Conservation (phyloP, 305 asterid genomes). For the Plantago lanceolata region DNA sequence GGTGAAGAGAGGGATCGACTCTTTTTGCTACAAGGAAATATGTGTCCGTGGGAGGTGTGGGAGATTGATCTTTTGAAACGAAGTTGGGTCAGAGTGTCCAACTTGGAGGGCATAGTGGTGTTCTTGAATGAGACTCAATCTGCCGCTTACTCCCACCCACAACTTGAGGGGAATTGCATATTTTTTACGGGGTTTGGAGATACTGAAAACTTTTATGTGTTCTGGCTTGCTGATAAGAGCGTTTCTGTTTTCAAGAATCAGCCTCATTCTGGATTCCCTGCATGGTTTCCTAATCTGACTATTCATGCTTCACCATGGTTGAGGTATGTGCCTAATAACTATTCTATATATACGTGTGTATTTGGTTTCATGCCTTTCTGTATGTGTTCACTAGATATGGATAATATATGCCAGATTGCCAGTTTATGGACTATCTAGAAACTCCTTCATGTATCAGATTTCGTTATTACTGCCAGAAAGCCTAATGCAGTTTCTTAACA, state of each 20-base stretch:
- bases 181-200: background rate
- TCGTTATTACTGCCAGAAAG: too few species aligned
- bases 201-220: background rate
- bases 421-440: too few species aligned
- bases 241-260: background rate
- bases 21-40: background rate
- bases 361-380: too few species aligned
- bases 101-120: background rate
- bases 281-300: background rate
- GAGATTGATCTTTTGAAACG: background rate
- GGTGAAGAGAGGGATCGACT: too few species aligned
- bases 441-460: too few species aligned
- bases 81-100: background rate
- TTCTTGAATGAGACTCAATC: too few species aligned
- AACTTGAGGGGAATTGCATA: background rate
- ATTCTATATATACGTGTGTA: background rate
- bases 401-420: too few species aligned
- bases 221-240: background rate
- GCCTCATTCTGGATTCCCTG: conserved; percentile 1
- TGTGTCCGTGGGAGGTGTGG: background rate
- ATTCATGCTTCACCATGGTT: background rate
- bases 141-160: too few species aligned
- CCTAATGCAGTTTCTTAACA: too few species aligned
- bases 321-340: background rate
- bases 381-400: too few species aligned